Evolutionary conservation across 2,329 filamentous ascomycete species (phyloP), one percentile per base, ranked within the genome.

Genomic region (Fusarium decemcellulare): DNA sequence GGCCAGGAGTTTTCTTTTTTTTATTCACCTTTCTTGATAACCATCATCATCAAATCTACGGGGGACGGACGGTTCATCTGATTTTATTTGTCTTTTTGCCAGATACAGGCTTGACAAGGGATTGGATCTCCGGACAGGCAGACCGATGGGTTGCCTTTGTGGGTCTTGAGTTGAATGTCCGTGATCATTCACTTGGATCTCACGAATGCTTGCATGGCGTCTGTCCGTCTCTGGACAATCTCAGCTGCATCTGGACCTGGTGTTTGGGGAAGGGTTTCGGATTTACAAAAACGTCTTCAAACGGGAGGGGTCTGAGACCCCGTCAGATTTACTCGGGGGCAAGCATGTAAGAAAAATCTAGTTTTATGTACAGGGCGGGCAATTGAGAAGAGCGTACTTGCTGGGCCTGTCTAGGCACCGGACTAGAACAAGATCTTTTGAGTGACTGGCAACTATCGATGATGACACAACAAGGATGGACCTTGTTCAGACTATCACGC

Each of bases 1-100:
- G 71, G 73, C 70, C 67, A 65, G 73, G 73, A 74, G 73, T 75
- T 74, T 66, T 69, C 47, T 59, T 71, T 64, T 63, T 56, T 15
- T 23, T 44, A 54, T 66, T 48, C 61, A 40, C 59, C 57, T 37
- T 51, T 53, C 55, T 60, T 70, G 47, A 64, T 70, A 48, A 65
- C 32, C 32, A 34, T 60, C 53, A 48, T 48, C 52, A 67, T 63
- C 48, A 63, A 46, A 55, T 46, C 36, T 63, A 48, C 57, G 55
- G 72, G 68, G 61, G 59, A 59, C 55, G 65, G 61, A 52, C 15
- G 61, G 62, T 50, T 61, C 43, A 43, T 54, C 37, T 66, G 55
- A 44, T 58, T 72, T 65, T 58, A 18, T 58, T 56, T 51, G 42
- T 54, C 30, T 30, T 34, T 60, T 60, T 61, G 57, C 58, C 64